A percentile compares a stretch with the other conserved stretches of the same genome.
Evolutionary conservation across 306 rosid species (phyloP).

Genomic region (Dicorynia guianensis): DNA sequence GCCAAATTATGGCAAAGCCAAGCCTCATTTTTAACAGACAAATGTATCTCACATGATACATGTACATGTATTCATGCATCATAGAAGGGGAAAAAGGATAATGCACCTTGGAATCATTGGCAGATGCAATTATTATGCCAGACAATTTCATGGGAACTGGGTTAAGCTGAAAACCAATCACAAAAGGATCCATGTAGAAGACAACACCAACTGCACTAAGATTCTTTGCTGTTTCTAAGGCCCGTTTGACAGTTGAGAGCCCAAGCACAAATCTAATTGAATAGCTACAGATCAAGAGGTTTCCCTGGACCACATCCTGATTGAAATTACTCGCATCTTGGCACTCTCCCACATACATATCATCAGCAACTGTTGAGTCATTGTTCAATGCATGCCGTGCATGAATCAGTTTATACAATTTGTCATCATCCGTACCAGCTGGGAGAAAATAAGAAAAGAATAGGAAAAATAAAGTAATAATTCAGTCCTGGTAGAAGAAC

Average conservation of each 20-base stretch:
- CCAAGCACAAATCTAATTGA: constrained; percentile 96
- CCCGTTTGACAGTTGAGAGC: constrained; percentile 73
- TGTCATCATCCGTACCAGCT: constrained; percentile 71
- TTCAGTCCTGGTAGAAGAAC: constrained; percentile 18
- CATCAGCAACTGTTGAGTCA: constrained; percentile 50
- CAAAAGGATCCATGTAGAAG: constrained; percentile 91
- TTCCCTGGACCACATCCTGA: constrained; percentile 66
- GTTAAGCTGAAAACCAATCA: constrained; percentile 89
- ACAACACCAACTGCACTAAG: constrained; percentile 90
- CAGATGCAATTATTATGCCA: constrained; percentile 78
- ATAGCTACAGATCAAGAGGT: constrained; percentile 94
- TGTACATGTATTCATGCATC: not conserved
- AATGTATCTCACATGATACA: not conserved
- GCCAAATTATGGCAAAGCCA: constrained; percentile 8
- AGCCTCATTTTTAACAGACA: constrained; percentile 6
- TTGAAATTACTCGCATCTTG: constrained; percentile 76
- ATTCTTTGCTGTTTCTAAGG: constrained; percentile 76
- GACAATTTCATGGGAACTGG: constrained; percentile 84
- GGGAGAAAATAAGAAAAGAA: constrained; percentile 41
- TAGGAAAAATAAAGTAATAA: constrained; percentile 24
- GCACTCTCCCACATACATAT: constrained; percentile 92
- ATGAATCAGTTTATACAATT: constrained; percentile 65
- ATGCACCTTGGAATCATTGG: constrained; percentile 88
- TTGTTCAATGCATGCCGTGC: constrained; percentile 82
- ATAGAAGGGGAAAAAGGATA: not conserved